Evolutionary conservation across 164 flowering plant genomes (phyloP), one percentile per base, ranked within the genome.

Genomic region (Magnolia sinica): DNA sequence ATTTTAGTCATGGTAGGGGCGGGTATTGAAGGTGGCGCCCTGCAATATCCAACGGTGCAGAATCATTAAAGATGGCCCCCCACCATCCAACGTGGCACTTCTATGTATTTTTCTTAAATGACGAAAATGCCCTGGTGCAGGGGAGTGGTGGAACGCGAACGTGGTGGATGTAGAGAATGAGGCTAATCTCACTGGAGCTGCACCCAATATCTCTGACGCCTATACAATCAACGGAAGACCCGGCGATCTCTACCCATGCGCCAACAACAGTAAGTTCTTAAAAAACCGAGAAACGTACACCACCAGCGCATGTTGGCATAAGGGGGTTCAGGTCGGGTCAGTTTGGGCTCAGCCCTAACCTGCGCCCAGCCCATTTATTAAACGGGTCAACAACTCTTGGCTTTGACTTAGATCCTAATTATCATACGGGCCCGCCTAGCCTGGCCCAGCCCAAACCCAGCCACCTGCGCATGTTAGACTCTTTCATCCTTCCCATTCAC

Each of bases 91-190:
- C 1, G 29, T 1, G 29, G 1, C 29, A 27, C 29, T 27, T 55
- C 61, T 16, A 1, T 2, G 10, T 27, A 1, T 27, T 55, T 59
- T 19, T 19, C 7, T 7, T 1, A 59, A 59, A 8, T 65, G 68
- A 68, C 70, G 11, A 29, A 68, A 24, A 23, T 68, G 23, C 45
- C 16, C 45, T 29, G 1, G 67, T 4, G 70, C 85, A 89, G 97
- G 95, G 8, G 94, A 91, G 50, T 91, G 95, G 95, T 91, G 89
- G 90, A 84, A 93, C 51, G 93, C 86, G 2, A 86, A 90, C 74
- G 85, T 87, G 2, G 69, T 89, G 1, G 91, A 90, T 1, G 85
- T 91, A 0, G 89, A 83, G 58, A 83, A 80, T 61, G 73, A 81
- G 51, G 89, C 76, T 23, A 72, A 74, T 0, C 82, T 77, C 9